Base-by-base conservation (phyloP, 495 filamentous ascomycete genomes). In the Cercophora samala region DNA sequence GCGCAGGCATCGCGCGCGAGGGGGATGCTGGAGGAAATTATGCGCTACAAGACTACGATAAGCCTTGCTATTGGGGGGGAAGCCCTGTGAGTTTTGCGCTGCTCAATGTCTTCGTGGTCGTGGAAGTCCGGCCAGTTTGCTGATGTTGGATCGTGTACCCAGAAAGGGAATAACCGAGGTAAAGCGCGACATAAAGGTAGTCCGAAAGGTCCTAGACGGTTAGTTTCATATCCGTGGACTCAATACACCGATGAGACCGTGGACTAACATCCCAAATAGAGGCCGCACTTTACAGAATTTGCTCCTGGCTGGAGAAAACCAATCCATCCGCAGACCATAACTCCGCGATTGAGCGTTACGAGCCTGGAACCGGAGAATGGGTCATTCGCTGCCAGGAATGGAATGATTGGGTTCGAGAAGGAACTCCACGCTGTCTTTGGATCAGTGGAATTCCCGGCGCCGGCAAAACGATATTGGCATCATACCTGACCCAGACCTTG, bases 391-490 rank as follows among this genome's bases (percentile, higher is more conserved):
- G n/a, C n/a, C n/a, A n/a, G n/a, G n/a, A n/a, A n/a, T n/a, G n/a
- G n/a, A n/a, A n/a, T n/a, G n/a, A n/a, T n/a, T n/a, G n/a, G n/a
- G n/a, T n/a, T n/a, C n/a, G n/a, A n/a, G 64, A 61, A 22, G 1
- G n/a, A 17, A 70, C 72, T 1, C 3, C 25, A 17, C 73, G 72
- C 0, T 74, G 69, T 58, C 26, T 79, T 9, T 79, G 76, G 77
- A 71, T 80, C 11, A 69, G 72, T 52, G 78, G 77, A 15, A 79
- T 81, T 24, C 79, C 79, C 21, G 79, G 79, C 1, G 73, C 74
- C 29, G 78, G 79, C 9, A 81, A 81, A 66, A 77, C 78, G 17
- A 69, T 81, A 11, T 66, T 80, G 1, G 72, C 73, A 4, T 77
- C 77, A 15, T 71, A 73, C 29, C 62, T 78, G 29, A 74, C 78